Evolutionary conservation across 345 rosid genomes (phyloP).

Genomic region (Gossypium raimondii): DNA sequence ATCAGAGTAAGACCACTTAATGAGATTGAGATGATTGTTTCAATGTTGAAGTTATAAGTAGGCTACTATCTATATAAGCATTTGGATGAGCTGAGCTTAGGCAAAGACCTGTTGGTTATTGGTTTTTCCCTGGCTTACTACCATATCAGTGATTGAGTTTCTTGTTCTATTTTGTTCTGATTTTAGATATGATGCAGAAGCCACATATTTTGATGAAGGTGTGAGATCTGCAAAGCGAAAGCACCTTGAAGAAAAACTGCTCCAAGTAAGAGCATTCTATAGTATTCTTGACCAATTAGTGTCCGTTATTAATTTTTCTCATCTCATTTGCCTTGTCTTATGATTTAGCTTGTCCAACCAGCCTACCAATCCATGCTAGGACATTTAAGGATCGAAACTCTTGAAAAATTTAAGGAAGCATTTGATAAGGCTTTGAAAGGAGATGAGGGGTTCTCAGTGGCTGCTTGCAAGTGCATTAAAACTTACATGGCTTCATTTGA

Average conservation of each 20-base stretch:
- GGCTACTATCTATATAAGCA: neutral
- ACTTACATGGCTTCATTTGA: conserved; percentile 57
- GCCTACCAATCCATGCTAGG: conserved; percentile 75
- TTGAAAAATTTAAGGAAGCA: conserved; percentile 62
- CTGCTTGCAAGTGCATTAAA: conserved; percentile 48
- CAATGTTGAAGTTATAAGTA: neutral
- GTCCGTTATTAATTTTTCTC: neutral
- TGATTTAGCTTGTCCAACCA: conserved; percentile 78
- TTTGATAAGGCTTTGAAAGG: conserved; percentile 77
- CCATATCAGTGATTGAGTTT: neutral
- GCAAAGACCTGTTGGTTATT: neutral
- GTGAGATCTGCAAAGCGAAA: conserved; percentile 77
- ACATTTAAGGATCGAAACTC: conserved; percentile 64
- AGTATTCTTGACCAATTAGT: neutral
- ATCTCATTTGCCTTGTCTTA: conserved; percentile 21
- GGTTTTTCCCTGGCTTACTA: neutral
- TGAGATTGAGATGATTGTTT: neutral
- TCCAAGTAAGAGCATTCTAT: conserved; percentile 55
- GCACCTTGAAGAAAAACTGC: conserved; percentile 85
- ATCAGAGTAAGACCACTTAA: conserved; percentile 51
- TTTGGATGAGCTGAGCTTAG: neutral
- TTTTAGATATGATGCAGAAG: conserved; percentile 77
- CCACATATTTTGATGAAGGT: conserved; percentile 80
- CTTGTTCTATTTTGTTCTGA: neutral
- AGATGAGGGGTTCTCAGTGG: conserved; percentile 73